Evolutionary conservation across 768 basidiomycete species (phyloP), one percentile per base, ranked within the genome.

Genomic region (Neoboletus subvelutipes): DNA sequence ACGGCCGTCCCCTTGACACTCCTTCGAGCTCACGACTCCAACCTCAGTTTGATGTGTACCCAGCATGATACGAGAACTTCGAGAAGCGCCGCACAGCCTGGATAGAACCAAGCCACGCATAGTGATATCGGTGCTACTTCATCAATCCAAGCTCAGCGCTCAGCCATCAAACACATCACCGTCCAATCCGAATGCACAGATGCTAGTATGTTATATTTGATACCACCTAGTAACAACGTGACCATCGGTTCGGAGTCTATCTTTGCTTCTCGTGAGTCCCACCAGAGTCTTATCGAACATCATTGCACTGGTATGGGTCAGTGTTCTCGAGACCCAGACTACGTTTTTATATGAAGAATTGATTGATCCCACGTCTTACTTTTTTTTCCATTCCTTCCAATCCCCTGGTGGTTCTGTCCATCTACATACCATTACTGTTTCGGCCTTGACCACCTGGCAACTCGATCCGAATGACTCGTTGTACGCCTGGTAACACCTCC

Each of bases 61-160:
- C 29, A 31, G 13, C 43, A 5, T 17, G 22, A 24, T 57, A 34
- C 29, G 41, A 22, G 53, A 12, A 18, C 18, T n/a, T 29, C 18
- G 31, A 48, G 31, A 57, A 45, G 20, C 5, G 33, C 56, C 28
- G 29, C 56, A 67, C 54, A 49, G 65, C 56, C 15, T 56, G 20
- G 11, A 45, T 37, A 24, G 26, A 17, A 36, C 15, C 18, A 45
- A 51, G 56, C 42, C 49, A 50, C 52, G 43, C 47, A 26, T 26
- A 17, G 22, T 40, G 26, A 54, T 46, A 45, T 40, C 17, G 24
- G 36, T 26, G 7, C 41, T n/a, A 20, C 29, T 42, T 4, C 29
- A 52, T 53, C 48, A 55, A 43, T 31, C 37, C 28, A 33, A 36
- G 45, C n/a, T 28, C 45, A 45, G 56, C 37, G n/a, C n/a, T n/a